A percentile compares a stretch with the other conserved stretches of the same genome.
phyloP scores from a whole-genome alignment of 805 yeast species.

The Yarrowia porcina region DNA sequence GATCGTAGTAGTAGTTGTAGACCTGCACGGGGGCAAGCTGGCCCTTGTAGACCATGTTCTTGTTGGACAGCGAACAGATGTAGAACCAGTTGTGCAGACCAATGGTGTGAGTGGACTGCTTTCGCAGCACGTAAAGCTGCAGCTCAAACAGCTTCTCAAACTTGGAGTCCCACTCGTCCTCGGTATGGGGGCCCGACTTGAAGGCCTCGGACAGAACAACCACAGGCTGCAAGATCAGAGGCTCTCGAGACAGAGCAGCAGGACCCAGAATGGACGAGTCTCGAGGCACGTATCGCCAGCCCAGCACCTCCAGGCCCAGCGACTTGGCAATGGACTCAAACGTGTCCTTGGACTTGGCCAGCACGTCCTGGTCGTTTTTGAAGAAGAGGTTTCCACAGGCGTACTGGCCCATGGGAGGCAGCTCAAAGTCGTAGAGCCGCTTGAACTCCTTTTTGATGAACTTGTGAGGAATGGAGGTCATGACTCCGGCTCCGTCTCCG shows the following conservation, averaged over 20 bases:
- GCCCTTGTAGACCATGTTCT: conserved; percentile 93
- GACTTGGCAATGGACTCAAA: conserved; percentile 77
- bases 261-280: conserved; percentile 95
- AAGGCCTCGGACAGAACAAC: conserved; percentile 60
- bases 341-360: conserved; percentile 65
- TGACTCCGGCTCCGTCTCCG: conserved; percentile 98
- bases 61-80: conserved; percentile 85
- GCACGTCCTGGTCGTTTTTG: conserved; percentile 73
- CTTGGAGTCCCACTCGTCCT: conserved; percentile 53
- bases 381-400: conserved; percentile 94
- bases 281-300: conserved; percentile 93
- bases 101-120: conserved; percentile 84
- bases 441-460: conserved; percentile 82
- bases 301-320: conserved; percentile 77
- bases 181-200: conserved; percentile 42
- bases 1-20: conserved; percentile 89
- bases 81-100: conserved; percentile 97
- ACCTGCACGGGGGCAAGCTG: conserved; percentile 97
- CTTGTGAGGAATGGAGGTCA: conserved; percentile 87
- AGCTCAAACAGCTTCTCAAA: conserved; percentile 72
- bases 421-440: conserved; percentile 58
- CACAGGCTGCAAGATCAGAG: conserved; percentile 88
- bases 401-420: conserved; percentile 82
- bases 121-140: conserved; percentile 79
- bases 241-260: conserved; percentile 91